phyloP scores from a whole-genome alignment of 139 green algal genomes.

The Axilococcus clingmanii region DNA sequence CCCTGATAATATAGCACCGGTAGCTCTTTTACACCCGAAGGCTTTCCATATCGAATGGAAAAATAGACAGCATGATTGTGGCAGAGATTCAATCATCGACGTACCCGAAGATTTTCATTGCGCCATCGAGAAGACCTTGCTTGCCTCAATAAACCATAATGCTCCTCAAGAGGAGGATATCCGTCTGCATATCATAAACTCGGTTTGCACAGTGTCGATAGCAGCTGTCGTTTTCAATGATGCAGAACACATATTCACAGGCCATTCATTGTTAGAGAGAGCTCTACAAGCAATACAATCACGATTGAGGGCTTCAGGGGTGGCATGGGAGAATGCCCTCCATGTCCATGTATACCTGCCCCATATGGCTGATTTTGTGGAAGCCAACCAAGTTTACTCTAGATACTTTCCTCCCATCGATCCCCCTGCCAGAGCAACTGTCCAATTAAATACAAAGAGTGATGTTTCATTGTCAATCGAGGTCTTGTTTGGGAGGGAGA shows the following conservation, averaged over 20 bases:
- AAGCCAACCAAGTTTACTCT: constrained; percentile 76
- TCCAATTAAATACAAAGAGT: constrained; percentile 24
- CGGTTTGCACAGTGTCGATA: no score
- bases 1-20: constrained; percentile 26
- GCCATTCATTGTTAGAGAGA: no score
- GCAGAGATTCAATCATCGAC: no score
- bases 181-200: no score
- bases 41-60: constrained; percentile 69
- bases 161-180: no score
- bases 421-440: constrained; percentile 72
- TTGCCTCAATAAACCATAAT: no score
- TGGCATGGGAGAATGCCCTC: constrained; percentile 33
- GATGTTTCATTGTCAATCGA: constrained; percentile 11
- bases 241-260: no score
- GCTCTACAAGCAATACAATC: no score
- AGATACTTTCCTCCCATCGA: constrained; percentile 48
- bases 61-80: no score
- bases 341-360: constrained; percentile 81
- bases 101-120: no score
- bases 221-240: no score
- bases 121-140: no score
- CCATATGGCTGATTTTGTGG: constrained; percentile 83
- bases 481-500: constrained; percentile 12
- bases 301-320: neutral
- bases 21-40: constrained; percentile 50